These are phyloP conservation scores for Ogataea pini DNA, from an alignment of 805 yeast genomes.

Conservation along the genomic window DNA sequence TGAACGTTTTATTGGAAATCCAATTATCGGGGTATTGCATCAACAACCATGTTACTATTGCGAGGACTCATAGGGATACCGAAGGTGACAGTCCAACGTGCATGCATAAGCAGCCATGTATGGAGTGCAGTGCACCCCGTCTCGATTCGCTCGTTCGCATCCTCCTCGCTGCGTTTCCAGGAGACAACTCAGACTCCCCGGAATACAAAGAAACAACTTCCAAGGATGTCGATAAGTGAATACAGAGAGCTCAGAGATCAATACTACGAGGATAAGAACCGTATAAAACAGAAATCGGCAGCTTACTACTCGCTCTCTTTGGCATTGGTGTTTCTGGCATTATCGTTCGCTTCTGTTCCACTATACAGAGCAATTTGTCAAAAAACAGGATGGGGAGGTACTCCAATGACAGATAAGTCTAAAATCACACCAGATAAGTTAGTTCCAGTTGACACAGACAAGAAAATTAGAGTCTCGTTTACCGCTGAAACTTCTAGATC, in stretches of 20 bases:
- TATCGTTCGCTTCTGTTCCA: constrained; percentile 91
- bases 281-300: constrained; percentile 50
- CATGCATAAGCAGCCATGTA: not conserved
- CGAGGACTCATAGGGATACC: not conserved
- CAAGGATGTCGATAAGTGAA: constrained; percentile 36
- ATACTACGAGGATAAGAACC: constrained; percentile 30
- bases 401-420: constrained; percentile 82
- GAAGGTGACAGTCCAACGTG: not conserved
- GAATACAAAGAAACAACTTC: constrained; percentile 23
- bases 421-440: constrained; percentile 85
- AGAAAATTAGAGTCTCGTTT: constrained; percentile 79
- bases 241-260: constrained; percentile 30
- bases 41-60: not conserved
- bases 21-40: too few relatives aligned
- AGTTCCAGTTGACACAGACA: constrained; percentile 82
- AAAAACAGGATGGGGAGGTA: constrained; percentile 95
- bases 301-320: constrained; percentile 70
- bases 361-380: constrained; percentile 88
- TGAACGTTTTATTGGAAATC: too few relatives aligned
- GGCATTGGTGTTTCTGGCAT: constrained; percentile 66
- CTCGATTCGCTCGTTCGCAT: constrained; percentile 7
- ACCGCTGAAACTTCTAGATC: constrained; percentile 90
- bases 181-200: constrained; percentile 3
- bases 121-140: not conserved
- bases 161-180: constrained; percentile 1